These are phyloP conservation scores for Byssochlamys sp. DNA, from an alignment of 2,329 filamentous ascomycete genomes.

Conservation along the genomic window DNA sequence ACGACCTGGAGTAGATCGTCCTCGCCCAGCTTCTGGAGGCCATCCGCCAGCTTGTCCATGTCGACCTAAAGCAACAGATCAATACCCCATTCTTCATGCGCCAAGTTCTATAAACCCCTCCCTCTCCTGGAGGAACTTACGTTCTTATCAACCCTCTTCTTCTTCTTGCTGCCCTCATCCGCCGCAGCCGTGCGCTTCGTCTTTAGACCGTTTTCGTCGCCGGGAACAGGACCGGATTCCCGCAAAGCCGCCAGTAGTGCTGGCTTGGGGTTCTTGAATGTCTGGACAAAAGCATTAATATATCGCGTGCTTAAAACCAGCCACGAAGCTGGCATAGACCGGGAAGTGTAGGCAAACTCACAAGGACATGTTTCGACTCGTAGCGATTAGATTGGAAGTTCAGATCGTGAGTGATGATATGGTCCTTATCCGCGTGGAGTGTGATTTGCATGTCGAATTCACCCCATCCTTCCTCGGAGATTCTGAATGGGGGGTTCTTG, in stretches of 20 bases:
- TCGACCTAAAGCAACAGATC: constrained; percentile 47
- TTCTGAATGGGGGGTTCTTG: constrained; percentile 75
- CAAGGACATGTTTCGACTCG: constrained; percentile 68
- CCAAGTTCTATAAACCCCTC: neutral
- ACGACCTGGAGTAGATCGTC: constrained; percentile 91
- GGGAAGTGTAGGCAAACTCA: constrained; percentile 29
- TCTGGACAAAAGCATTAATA: constrained; percentile 29
- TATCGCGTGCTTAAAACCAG: neutral
- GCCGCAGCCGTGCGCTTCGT: constrained; percentile 50
- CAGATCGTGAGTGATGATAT: constrained; percentile 73
- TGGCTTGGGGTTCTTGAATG: constrained; percentile 87
- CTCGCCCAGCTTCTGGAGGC: constrained; percentile 76
- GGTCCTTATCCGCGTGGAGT: constrained; percentile 78
- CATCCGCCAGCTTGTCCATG: constrained; percentile 94
- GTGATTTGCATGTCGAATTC: constrained; percentile 93
- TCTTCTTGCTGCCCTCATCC: constrained; percentile 64
- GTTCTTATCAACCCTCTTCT: constrained; percentile 56
- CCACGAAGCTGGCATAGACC: neutral
- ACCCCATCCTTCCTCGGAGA: constrained; percentile 92
- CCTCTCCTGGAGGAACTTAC: constrained; percentile 25
- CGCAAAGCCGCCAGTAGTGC: constrained; percentile 68
- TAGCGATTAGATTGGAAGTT: constrained; percentile 79
- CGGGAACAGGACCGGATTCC: constrained; percentile 77
- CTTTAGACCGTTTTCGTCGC: constrained; percentile 55
- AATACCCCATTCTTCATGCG: neutral